A percentile compares a stretch with the other conserved stretches of the same genome.
These are phyloP conservation scores for Boletus vermiculosoides DNA, from an alignment of 768 basidiomycete species.

Conservation along the genomic window DNA sequence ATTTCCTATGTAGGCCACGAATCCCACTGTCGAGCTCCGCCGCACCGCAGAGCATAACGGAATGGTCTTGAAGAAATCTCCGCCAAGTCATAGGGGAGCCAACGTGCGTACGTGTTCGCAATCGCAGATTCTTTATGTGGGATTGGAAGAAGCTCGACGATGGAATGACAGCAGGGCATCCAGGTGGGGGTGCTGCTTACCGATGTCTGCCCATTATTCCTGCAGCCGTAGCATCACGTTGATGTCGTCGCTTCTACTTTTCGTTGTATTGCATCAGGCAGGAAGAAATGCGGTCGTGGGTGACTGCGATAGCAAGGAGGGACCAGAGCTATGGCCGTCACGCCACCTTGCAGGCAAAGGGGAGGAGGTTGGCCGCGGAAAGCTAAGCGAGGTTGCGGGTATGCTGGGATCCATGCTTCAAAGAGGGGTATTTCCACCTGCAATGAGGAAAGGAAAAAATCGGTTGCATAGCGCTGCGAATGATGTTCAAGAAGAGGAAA, in stretches of 20 bases:
- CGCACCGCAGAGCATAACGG: slow-evolving; percentile 24
- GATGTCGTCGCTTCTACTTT: slow-evolving; percentile 28
- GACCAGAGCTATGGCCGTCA: slow-evolving; percentile 18
- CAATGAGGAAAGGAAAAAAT: slow-evolving; percentile 4
- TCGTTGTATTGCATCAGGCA: slow-evolving; percentile 24
- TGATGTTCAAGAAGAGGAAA: slow-evolving; percentile 9
- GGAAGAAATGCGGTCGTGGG: slow-evolving; percentile 23
- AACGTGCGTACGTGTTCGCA: slow-evolving; percentile 20
- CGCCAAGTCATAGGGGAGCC: slow-evolving; percentile 19
- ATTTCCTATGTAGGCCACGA: slow-evolving; percentile 17
- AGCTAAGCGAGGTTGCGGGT: slow-evolving; percentile 28
- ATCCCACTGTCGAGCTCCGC: slow-evolving; percentile 14
- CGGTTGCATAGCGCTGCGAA: neutral
- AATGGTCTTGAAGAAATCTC: slow-evolving; percentile 21
- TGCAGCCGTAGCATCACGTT: slow-evolving; percentile 28
- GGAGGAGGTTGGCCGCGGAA: slow-evolving; percentile 24
- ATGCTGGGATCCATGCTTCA: slow-evolving; percentile 21
- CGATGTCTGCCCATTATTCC: slow-evolving; percentile 22
- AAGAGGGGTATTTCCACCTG: slow-evolving; percentile 17
- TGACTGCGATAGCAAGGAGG: slow-evolving; percentile 23
- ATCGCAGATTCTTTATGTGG: slow-evolving; percentile 24
- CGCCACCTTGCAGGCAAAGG: slow-evolving; percentile 30
- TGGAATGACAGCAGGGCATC: slow-evolving; percentile 5
- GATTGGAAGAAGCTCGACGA: slow-evolving; percentile 17
- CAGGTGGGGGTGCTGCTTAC: slow-evolving; percentile 22